Conservation (phyloP, 495 filamentous ascomycete species). For the Daldinia concentrica region DNA sequence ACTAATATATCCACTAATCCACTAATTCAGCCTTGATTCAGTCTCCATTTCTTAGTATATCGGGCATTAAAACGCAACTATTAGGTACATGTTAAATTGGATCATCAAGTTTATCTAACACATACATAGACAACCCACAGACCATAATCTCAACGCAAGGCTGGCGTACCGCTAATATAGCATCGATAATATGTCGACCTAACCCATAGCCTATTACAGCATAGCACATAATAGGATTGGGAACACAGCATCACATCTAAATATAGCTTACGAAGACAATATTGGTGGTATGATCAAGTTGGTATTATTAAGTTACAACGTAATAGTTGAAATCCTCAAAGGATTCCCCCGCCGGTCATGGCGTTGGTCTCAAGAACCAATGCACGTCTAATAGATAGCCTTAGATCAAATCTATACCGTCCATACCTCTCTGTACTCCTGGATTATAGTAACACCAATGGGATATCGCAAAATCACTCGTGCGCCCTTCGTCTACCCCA, state of each 20-base stretch:
- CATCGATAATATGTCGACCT: background rate
- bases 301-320: background rate
- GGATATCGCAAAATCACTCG: slow-evolving; percentile 31
- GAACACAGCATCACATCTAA: background rate
- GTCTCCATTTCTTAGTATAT: background rate
- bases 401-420: slow-evolving; percentile 10
- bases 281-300: background rate
- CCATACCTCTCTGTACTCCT: slow-evolving; percentile 11
- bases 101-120: background rate
- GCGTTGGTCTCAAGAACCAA: background rate
- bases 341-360: background rate
- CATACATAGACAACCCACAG: background rate
- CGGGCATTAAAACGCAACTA: too few species aligned
- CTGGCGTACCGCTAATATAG: background rate
- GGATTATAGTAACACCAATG: slow-evolving; percentile 22
- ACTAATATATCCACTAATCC: background rate
- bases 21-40: background rate
- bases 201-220: background rate
- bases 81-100: too few species aligned
- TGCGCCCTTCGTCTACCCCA: slow-evolving; percentile 11
- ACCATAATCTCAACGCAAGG: background rate
- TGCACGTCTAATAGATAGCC: slow-evolving; percentile 3
- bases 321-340: background rate
- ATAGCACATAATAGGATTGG: background rate
- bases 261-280: background rate